Percentiles rank a stretch among this genome's conserved stretches.
Evolutionary conservation across 1,284 basidiomycete species (phyloP).

Genomic region (Rhodotorula mucilaginosa): DNA sequence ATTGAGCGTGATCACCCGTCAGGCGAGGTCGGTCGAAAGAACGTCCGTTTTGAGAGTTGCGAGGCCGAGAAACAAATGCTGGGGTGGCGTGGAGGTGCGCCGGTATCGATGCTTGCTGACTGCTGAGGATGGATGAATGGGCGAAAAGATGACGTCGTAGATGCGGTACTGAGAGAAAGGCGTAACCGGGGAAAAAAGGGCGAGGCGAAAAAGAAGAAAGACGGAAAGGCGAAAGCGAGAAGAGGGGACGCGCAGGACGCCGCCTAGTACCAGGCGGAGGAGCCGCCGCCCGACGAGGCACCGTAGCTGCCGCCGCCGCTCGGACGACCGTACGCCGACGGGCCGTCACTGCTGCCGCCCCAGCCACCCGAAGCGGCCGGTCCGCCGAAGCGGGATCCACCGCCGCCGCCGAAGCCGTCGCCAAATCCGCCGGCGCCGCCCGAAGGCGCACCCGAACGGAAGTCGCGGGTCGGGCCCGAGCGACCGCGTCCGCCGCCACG

Average conservation of each 20-base stretch:
- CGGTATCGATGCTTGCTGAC: slow-evolving; percentile 8
- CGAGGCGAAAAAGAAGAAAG: not conserved
- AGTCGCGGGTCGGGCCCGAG: slow-evolving; percentile 50
- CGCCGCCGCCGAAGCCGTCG: slow-evolving; percentile 4
- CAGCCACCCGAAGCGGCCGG: slow-evolving; percentile 16
- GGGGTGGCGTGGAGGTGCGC: slow-evolving; percentile 2
- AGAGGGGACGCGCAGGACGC: not conserved
- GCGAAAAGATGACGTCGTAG: slow-evolving; percentile 1
- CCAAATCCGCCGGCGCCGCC: slow-evolving; percentile 44
- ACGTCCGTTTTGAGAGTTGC: slow-evolving; percentile 3
- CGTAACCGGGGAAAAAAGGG: too few relatives aligned
- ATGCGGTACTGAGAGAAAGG: slow-evolving; percentile 1
- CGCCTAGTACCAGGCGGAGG: slow-evolving; percentile 27
- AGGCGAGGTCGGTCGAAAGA: not conserved
- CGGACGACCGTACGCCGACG: slow-evolving; percentile 35
- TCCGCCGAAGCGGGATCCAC: slow-evolving; percentile 13
- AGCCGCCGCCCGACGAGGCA: slow-evolving; percentile 18
- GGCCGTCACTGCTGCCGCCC: slow-evolving; percentile 1
- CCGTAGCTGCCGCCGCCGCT: slow-evolving; percentile 25
- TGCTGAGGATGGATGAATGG: not conserved
- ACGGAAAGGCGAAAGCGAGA: not conserved
- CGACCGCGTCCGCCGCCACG: slow-evolving; percentile 57
- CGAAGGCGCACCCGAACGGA: slow-evolving; percentile 40
- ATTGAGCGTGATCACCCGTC: not conserved
- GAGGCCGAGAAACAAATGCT: not conserved